Conservation (phyloP, 352 stramenopile genomes). For the Peronospora destructor region DNA sequence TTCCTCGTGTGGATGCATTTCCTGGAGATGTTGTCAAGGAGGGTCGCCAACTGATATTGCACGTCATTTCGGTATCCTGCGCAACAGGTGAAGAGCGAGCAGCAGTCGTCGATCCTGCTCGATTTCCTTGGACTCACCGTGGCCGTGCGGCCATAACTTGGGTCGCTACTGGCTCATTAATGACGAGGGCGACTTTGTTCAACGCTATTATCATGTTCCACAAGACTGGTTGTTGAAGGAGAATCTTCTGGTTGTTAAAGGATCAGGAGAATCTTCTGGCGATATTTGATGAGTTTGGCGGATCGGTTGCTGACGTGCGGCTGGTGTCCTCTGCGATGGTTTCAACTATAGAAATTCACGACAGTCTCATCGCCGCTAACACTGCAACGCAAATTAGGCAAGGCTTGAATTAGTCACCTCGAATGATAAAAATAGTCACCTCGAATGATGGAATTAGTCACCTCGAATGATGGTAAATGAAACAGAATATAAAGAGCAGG, state of each 20-base stretch:
- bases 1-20: not conserved
- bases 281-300: conserved; percentile 58
- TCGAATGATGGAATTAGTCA: too few relatives aligned
- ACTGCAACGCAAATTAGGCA: not conserved
- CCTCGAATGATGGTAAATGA: too few relatives aligned
- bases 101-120: conserved; percentile 45
- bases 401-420: too few relatives aligned
- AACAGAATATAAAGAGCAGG: too few relatives aligned
- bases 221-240: conserved; percentile 40
- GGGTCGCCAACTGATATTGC: conserved; percentile 27
- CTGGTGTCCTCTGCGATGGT: conserved; percentile 53
- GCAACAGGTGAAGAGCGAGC: conserved; percentile 6
- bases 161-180: conserved; percentile 63
- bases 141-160: conserved; percentile 52
- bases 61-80: conserved; percentile 36
- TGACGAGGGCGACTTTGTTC: conserved; percentile 43
- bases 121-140: conserved; percentile 54
- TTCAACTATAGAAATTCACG: conserved; percentile 5
- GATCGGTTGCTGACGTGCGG: conserved; percentile 34
- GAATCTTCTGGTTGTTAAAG: conserved; percentile 42
- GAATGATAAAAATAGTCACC: too few relatives aligned
- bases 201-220: conserved; percentile 64
- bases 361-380: not conserved
- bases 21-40: not conserved
- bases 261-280: conserved; percentile 43